Percentiles rank a stretch among this genome's conserved stretches.
Conservation (phyloP, 352 stramenopile genomes). For the Pythium sukuiense region DNA sequence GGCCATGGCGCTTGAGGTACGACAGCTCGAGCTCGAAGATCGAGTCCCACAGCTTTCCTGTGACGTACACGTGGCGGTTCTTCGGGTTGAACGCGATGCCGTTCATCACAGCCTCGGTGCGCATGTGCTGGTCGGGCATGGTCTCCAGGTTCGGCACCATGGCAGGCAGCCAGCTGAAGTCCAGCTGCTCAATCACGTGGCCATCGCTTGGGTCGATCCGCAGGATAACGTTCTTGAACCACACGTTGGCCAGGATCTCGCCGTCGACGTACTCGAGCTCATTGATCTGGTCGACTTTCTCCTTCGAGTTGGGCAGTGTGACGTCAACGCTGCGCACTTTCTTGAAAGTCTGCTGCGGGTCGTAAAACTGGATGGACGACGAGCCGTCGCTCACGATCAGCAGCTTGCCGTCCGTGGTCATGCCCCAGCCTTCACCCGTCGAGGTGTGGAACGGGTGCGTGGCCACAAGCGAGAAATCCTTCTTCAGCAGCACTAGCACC, state of each 20-base stretch:
- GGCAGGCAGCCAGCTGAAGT: slow-evolving; percentile 61
- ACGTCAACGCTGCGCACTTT: slow-evolving; percentile 61
- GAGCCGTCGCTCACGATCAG: slow-evolving; percentile 89
- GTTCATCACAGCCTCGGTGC: slow-evolving; percentile 85
- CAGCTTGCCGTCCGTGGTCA: slow-evolving; percentile 77
- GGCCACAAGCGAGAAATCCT: slow-evolving; percentile 51
- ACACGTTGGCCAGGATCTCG: slow-evolving; percentile 87
- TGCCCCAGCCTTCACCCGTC: slow-evolving; percentile 88
- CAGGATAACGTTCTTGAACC: slow-evolving; percentile 75
- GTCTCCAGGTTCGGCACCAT: slow-evolving; percentile 43
- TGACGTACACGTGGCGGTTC: slow-evolving; percentile 68
- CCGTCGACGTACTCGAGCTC: slow-evolving; percentile 86
- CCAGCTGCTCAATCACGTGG: slow-evolving; percentile 63
- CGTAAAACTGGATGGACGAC: slow-evolving; percentile 73
- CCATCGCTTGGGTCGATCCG: slow-evolving; percentile 75
- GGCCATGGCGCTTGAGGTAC: slow-evolving; percentile 29
- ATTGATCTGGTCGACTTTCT: slow-evolving; percentile 70
- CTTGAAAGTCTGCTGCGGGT: slow-evolving; percentile 56
- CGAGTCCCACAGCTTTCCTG: slow-evolving; percentile 83
- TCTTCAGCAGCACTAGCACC: slow-evolving; percentile 59
- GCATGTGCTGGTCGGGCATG: slow-evolving; percentile 31
- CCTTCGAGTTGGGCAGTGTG: slow-evolving; percentile 9
- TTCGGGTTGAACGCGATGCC: slow-evolving; percentile 79
- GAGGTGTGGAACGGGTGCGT: slow-evolving; percentile 64
- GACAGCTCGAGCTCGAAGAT: slow-evolving; percentile 83